These are phyloP conservation scores for Apophysomyces variabilis DNA, from an alignment of 371 early-diverging fungal genomes.

Conservation along the genomic window DNA sequence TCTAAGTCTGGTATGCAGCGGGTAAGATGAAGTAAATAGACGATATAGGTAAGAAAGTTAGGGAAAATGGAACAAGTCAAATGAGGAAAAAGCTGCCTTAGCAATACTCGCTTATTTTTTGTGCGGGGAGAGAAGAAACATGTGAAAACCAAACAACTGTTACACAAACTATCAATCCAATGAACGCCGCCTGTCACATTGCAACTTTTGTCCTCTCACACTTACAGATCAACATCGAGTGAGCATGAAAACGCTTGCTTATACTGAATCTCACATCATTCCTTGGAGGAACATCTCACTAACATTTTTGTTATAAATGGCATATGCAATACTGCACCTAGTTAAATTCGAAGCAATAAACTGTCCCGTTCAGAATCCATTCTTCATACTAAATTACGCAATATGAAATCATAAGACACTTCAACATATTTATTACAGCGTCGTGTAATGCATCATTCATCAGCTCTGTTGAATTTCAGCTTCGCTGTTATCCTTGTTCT, in stretches of 20 bases:
- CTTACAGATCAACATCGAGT: too few species aligned
- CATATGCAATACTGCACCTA: too few species aligned
- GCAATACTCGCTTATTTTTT: background rate
- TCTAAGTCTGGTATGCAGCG: background rate
- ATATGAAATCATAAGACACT: too few species aligned
- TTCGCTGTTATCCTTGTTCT: background rate
- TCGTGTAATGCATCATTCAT: background rate
- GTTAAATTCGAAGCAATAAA: too few species aligned
- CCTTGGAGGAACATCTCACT: too few species aligned
- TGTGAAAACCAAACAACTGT: background rate
- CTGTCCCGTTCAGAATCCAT: too few species aligned
- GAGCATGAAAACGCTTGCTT: too few species aligned
- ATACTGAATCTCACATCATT: too few species aligned
- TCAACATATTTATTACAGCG: background rate
- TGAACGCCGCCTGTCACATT: background rate
- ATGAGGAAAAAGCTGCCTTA: conserved; percentile 9
- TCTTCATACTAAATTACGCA: too few species aligned
- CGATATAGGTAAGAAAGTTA: background rate
- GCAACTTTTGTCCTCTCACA: too few species aligned
- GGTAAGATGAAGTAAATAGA: background rate
- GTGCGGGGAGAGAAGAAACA: conserved; percentile 7
- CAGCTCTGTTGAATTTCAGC: background rate
- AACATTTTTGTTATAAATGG: too few species aligned
- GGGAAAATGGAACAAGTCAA: conserved; percentile 5
- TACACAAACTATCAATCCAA: background rate